A percentile compares a stretch with the other conserved stretches of the same genome.
These are phyloP conservation scores for Euryodendron excelsum DNA, from an alignment of 148 eudicot species.

Conservation along the genomic window DNA sequence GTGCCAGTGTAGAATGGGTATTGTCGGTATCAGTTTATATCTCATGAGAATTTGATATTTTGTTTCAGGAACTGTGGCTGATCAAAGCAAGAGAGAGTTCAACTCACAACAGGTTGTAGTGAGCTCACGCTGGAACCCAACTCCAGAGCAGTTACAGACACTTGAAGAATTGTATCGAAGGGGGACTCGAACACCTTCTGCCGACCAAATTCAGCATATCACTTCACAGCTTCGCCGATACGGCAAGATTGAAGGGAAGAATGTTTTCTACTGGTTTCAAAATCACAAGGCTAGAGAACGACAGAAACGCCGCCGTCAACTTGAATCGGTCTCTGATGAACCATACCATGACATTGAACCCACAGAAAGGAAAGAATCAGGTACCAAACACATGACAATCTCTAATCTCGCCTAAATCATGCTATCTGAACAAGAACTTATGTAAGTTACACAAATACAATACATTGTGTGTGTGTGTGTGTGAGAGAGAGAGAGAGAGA, in stretches of 20 bases:
- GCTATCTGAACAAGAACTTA: too few relatives aligned
- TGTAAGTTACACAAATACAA: too few relatives aligned
- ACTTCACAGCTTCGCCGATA: slow-evolving; percentile 54
- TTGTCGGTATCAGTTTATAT: too few relatives aligned
- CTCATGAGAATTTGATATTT: background rate
- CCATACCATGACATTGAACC: slow-evolving; percentile 3
- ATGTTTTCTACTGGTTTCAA: slow-evolving; percentile 91
- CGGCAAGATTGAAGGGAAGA: slow-evolving; percentile 83
- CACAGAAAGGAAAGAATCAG: slow-evolving; percentile 34
- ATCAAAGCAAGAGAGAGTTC: slow-evolving; percentile 32
- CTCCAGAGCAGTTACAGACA: slow-evolving; percentile 68
- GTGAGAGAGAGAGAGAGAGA: too few relatives aligned
- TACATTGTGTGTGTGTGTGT: too few relatives aligned
- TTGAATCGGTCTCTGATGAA: slow-evolving; percentile 22
- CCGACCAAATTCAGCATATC: slow-evolving; percentile 65
- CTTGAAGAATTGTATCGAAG: slow-evolving; percentile 52
- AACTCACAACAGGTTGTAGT: slow-evolving; percentile 44
- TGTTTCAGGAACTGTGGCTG: slow-evolving; percentile 24
- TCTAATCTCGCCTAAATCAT: too few relatives aligned
- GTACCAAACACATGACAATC: slow-evolving; percentile 11
- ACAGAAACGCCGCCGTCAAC: slow-evolving; percentile 79
- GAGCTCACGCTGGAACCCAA: slow-evolving; percentile 84
- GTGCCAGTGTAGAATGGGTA: too few relatives aligned
- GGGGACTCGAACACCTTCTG: slow-evolving; percentile 61
- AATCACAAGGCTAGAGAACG: slow-evolving; percentile 88